Conservation (phyloP, 176 grass and related monocot genomes). For the Cenchrus fungigraminus region DNA sequence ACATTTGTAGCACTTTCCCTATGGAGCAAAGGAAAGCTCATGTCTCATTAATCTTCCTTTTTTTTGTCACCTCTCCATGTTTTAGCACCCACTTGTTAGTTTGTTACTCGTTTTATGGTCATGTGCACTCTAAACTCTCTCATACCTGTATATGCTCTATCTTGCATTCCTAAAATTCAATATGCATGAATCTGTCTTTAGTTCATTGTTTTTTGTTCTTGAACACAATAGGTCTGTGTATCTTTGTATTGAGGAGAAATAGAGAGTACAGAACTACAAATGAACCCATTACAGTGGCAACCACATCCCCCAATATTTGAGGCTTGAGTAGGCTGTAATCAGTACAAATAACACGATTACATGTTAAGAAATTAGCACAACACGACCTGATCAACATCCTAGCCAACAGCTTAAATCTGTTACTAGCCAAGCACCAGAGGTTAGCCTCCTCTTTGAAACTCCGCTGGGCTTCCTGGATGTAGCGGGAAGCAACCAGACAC, state of each 20-base stretch:
- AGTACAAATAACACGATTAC: no score
- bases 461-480: no score
- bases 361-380: no score
- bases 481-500: no score
- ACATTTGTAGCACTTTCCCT: neutral
- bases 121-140: neutral
- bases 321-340: no score
- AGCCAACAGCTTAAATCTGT: no score
- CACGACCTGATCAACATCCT: no score
- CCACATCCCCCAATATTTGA: neutral
- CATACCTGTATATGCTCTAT: neutral
- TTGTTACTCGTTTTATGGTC: neutral
- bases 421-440: no score
- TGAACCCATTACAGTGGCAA: neutral
- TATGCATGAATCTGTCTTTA: neutral
- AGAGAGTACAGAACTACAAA: no score
- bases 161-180: conserved; percentile 1
- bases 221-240: neutral
- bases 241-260: no score
- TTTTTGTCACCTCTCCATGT: neutral
- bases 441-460: no score
- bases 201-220: neutral
- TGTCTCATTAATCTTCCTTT: neutral
- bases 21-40: neutral
- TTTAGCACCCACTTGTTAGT: neutral